Evolutionary conservation across 2,329 filamentous ascomycete species (phyloP).

Genomic region (Huntiella moniliformis): DNA sequence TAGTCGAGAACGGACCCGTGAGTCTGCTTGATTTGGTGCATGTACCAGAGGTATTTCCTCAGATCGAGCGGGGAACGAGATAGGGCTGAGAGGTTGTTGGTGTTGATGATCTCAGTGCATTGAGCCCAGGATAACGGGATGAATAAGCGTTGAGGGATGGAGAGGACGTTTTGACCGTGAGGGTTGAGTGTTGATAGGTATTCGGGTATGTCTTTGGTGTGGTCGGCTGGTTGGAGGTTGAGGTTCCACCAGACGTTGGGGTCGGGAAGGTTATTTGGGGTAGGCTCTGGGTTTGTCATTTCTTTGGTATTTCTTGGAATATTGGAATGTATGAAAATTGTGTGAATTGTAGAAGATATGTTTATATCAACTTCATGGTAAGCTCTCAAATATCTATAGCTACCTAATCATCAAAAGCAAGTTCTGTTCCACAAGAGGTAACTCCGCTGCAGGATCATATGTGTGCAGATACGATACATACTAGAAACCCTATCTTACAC

Average conservation of each 20-base stretch:
- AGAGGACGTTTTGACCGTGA: slow-evolving; percentile 54
- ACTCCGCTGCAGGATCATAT: no score
- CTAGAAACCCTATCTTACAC: no score
- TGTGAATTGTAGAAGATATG: no score
- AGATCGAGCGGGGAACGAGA: slow-evolving; percentile 60
- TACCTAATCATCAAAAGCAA: no score
- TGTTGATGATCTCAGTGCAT: slow-evolving; percentile 40
- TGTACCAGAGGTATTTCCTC: slow-evolving; percentile 57
- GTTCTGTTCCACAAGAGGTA: no score
- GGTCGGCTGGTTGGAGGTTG: slow-evolving; percentile 48
- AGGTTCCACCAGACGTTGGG: slow-evolving; percentile 57
- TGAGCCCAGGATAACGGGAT: slow-evolving; percentile 46
- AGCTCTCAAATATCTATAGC: no score
- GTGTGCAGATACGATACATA: no score
- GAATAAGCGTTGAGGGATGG: slow-evolving; percentile 51
- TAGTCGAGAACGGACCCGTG: slow-evolving; percentile 67
- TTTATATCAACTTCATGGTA: no score
- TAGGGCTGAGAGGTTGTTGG: slow-evolving; percentile 58
- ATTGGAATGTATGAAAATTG: neutral
- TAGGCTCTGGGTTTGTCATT: neutral
- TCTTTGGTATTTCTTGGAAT: no score
- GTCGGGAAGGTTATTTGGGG: neutral
- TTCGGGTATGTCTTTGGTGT: slow-evolving; percentile 49
- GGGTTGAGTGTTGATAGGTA: slow-evolving; percentile 43
- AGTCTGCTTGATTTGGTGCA: slow-evolving; percentile 38